Conservation (phyloP, 768 basidiomycete genomes). For the Suillus placidus region DNA sequence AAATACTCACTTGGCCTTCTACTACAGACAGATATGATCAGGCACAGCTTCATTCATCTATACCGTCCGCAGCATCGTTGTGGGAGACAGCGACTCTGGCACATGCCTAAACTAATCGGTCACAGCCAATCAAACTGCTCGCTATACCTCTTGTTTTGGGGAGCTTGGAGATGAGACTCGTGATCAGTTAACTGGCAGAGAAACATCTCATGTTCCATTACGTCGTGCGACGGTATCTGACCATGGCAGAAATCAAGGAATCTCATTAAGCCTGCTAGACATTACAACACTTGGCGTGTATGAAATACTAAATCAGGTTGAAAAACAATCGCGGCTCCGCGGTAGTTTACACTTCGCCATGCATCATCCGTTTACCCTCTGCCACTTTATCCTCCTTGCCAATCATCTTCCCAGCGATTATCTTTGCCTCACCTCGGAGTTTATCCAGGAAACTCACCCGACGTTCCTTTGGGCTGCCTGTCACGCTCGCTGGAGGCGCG, state of each 20-base stretch:
- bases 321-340: background rate
- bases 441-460: constrained; percentile 27
- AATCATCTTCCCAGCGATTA: constrained; percentile 34
- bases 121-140: background rate
- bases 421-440: constrained; percentile 38
- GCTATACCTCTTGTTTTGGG: background rate
- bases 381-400: constrained; percentile 32
- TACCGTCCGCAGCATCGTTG: background rate
- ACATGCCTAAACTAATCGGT: background rate
- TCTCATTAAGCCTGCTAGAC: too few species aligned
- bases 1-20: background rate
- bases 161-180: background rate
- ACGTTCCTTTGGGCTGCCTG: constrained; percentile 19
- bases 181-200: background rate
- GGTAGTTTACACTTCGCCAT: constrained; percentile 23
- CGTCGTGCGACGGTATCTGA: background rate
- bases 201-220: background rate
- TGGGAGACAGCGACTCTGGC: background rate
- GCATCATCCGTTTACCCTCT: constrained; percentile 31
- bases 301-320: too few species aligned
- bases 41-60: background rate
- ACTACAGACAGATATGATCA: background rate
- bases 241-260: background rate
- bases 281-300: background rate
- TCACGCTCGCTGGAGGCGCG: background rate